These are phyloP conservation scores for Penicillium goetzii DNA, from an alignment of 495 filamentous ascomycete species.

Conservation along the genomic window DNA sequence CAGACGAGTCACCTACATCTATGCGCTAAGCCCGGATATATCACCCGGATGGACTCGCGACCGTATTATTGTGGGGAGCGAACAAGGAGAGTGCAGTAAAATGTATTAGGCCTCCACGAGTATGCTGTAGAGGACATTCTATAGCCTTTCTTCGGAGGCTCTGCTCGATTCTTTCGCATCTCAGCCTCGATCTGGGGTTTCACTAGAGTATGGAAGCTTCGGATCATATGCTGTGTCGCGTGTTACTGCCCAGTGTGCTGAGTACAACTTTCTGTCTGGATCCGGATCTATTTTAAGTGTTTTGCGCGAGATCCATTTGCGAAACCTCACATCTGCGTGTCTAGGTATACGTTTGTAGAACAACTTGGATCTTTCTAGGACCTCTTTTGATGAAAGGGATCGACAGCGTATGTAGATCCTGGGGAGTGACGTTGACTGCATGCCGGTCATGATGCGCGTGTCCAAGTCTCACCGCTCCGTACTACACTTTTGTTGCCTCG, in stretches of 20 bases:
- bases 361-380: neutral
- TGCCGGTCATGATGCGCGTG: neutral
- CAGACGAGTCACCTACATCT: constrained; percentile 6
- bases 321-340: neutral
- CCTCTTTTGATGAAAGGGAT: neutral
- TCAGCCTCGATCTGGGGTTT: neutral
- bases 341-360: neutral
- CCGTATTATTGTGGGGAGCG: neutral
- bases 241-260: neutral
- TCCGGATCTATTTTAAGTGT: neutral
- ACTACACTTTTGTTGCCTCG: neutral
- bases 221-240: neutral
- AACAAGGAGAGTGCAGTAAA: neutral
- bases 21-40: neutral
- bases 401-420: neutral
- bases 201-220: neutral
- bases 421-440: neutral
- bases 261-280: neutral
- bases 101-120: no score
- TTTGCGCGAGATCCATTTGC: neutral
- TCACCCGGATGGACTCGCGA: neutral
- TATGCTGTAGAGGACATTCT: neutral
- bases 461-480: neutral
- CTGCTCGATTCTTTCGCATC: neutral
- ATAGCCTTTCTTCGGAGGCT: neutral